A percentile compares a stretch with the other conserved stretches of the same genome.
These are phyloP conservation scores for Coemansia sp. DNA, from an alignment of 192 early-diverging fungal species.

Conservation along the genomic window DNA sequence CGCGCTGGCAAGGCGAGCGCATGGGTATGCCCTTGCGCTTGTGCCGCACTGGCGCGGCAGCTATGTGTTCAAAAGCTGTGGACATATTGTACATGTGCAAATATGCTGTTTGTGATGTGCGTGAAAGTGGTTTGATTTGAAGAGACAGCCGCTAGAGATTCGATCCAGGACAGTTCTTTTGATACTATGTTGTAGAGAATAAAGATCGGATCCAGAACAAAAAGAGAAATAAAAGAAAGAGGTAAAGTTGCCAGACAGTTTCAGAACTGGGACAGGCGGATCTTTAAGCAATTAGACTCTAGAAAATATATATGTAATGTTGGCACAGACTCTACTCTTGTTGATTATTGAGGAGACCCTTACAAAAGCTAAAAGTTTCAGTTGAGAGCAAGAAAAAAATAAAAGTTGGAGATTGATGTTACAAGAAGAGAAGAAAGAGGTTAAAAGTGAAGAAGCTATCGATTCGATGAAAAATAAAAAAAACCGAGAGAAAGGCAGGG, in stretches of 20 bases:
- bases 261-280: neutral
- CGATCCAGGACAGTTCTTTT: neutral
- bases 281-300: neutral
- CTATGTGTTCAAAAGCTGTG: slow-evolving; percentile 24
- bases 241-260: neutral
- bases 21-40: slow-evolving; percentile 57
- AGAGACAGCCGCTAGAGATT: neutral
- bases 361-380: neutral
- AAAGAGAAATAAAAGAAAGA: neutral
- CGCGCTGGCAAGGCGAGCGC: slow-evolving; percentile 54
- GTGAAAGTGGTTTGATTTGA: neutral
- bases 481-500: neutral
- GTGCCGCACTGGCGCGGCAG: slow-evolving; percentile 30
- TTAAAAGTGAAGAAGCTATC: neutral
- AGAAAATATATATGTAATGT: neutral
- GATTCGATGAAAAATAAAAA: slow-evolving; percentile 2
- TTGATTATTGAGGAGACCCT: slow-evolving; percentile 2
- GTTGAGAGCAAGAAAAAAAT: neutral
- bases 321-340: neutral
- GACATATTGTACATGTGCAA: slow-evolving; percentile 30
- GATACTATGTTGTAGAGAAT: no score
- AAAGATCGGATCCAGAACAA: neutral
- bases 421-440: neutral
- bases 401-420: neutral
- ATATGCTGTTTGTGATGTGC: slow-evolving; percentile 1